Percentiles rank a stretch among this genome's conserved stretches.
Conservation (phyloP, 352 stramenopile genomes). For the Phytophthora quininea region DNA sequence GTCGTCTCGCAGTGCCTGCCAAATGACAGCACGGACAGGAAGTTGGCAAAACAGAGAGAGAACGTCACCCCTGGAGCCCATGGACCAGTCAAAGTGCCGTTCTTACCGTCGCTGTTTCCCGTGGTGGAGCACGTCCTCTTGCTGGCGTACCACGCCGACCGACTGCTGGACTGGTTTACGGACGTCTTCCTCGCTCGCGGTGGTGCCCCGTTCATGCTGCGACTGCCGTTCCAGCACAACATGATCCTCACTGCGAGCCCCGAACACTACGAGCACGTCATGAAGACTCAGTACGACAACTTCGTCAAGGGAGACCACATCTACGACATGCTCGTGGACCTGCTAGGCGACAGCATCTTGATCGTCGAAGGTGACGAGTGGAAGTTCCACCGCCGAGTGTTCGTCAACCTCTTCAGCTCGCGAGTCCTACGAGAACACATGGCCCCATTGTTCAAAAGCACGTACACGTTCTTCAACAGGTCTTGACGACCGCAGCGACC, state of each 20-base stretch:
- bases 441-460: constrained; percentile 50
- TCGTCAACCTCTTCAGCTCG: constrained; percentile 88
- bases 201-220: constrained; percentile 24
- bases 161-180: constrained; percentile 41
- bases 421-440: constrained; percentile 47
- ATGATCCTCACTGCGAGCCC: constrained; percentile 35
- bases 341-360: constrained; percentile 81
- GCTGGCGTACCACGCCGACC: constrained; percentile 28
- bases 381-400: constrained; percentile 75
- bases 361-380: constrained; percentile 65
- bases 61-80: constrained; percentile 28
- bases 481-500: constrained; percentile 9
- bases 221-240: constrained; percentile 31
- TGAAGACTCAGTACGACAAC: constrained; percentile 71
- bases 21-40: constrained; percentile 28
- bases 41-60: constrained; percentile 23
- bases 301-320: too few relatives aligned
- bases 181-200: constrained; percentile 27
- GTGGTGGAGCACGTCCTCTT: constrained; percentile 38
- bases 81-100: constrained; percentile 19
- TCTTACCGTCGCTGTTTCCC: constrained; percentile 36
- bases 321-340: constrained; percentile 43
- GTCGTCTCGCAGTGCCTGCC: constrained; percentile 26
- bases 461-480: constrained; percentile 38
- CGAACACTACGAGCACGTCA: constrained; percentile 52